These are phyloP conservation scores for Thalia dealbata DNA, from an alignment of 176 grass and related monocot genomes.

Conservation along the genomic window DNA sequence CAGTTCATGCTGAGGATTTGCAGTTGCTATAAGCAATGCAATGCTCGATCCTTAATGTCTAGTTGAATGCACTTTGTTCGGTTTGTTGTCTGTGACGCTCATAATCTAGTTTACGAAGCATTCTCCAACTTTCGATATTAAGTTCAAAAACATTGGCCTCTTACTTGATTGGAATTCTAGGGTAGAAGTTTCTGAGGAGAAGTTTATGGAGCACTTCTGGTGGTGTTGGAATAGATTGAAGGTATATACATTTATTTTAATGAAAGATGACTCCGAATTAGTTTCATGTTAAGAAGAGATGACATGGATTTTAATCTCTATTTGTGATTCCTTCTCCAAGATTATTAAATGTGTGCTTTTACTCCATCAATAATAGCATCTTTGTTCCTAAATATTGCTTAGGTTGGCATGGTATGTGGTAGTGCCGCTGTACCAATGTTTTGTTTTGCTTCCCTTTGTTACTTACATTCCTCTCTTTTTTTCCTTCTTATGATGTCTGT, in stretches of 20 bases:
- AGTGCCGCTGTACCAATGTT: not conserved
- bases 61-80: not conserved
- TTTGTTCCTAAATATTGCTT: not conserved
- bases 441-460: not conserved
- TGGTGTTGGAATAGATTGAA: constrained; percentile 77
- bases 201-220: constrained; percentile 82
- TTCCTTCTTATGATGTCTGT: not conserved
- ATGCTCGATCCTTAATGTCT: not conserved
- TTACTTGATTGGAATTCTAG: constrained; percentile 23
- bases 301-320: not conserved
- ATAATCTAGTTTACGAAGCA: not conserved
- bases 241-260: constrained; percentile 22
- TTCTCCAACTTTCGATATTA: not conserved
- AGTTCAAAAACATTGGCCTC: not conserved
- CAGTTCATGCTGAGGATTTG: not conserved
- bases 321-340: not conserved
- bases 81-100: not conserved
- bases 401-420: not conserved
- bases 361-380: not conserved
- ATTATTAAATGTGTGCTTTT: not conserved
- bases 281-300: no score
- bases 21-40: not conserved
- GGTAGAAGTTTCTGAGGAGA: constrained; percentile 80
- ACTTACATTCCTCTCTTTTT: not conserved
- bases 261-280: not conserved